Conservation (phyloP, 140 eudicot species). For the Senecio squalidus region DNA sequence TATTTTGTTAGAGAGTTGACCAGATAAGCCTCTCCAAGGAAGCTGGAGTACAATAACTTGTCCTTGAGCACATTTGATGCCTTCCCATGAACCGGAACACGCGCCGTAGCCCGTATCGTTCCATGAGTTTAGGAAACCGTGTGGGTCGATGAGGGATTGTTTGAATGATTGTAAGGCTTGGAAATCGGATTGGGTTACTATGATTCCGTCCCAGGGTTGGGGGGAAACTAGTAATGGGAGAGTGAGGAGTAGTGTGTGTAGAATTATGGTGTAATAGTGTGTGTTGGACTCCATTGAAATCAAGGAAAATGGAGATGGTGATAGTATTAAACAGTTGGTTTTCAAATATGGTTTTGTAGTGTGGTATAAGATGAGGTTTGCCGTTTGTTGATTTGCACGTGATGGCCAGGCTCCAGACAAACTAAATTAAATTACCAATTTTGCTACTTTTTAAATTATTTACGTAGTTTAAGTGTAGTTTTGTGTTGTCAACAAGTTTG, state of each 20-base stretch:
- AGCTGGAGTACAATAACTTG: slow-evolving; percentile 91
- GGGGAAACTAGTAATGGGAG: not conserved
- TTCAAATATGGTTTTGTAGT: slow-evolving; percentile 25
- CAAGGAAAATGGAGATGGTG: not conserved
- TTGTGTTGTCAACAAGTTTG: too few relatives aligned
- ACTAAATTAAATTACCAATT: too few relatives aligned
- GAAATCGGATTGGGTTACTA: slow-evolving; percentile 48
- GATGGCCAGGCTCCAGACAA: slow-evolving; percentile 11
- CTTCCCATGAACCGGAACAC: slow-evolving; percentile 36
- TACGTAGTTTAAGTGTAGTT: too few relatives aligned
- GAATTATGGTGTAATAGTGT: slow-evolving; percentile 19
- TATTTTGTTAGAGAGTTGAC: slow-evolving; percentile 53
- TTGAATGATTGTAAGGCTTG: slow-evolving; percentile 58
- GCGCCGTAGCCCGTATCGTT: slow-evolving; percentile 40
- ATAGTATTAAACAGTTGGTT: slow-evolving; percentile 13
- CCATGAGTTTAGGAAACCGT: slow-evolving; percentile 34
- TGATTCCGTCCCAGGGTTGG: slow-evolving; percentile 36
- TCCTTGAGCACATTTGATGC: slow-evolving; percentile 83
- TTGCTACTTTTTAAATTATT: too few relatives aligned
- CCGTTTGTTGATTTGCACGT: slow-evolving; percentile 23
- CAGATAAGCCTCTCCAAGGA: slow-evolving; percentile 82
- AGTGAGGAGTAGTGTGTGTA: slow-evolving; percentile 17
- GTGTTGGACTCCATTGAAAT: slow-evolving; percentile 23
- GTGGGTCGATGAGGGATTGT: slow-evolving; percentile 24
- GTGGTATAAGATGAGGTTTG: slow-evolving; percentile 17